phyloP scores from a whole-genome alignment of 495 filamentous ascomycete species.

The Aspergillus mulundensis region DNA sequence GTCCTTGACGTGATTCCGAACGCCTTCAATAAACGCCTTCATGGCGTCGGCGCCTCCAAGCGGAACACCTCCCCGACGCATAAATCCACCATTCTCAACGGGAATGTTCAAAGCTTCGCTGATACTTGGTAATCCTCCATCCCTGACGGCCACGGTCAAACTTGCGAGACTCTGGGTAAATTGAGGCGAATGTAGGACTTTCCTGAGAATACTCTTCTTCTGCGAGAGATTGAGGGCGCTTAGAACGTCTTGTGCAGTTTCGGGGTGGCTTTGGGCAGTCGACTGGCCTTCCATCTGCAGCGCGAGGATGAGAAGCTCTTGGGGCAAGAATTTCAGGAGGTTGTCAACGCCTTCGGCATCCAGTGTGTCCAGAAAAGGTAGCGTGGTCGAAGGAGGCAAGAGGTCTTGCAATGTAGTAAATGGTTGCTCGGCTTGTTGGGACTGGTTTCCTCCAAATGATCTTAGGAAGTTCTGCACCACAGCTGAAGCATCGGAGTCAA shows the following conservation, averaged over 20 bases:
- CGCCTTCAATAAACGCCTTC: conserved; percentile 82
- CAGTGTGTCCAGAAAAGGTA: conserved; percentile 69
- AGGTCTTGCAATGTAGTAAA: conserved; percentile 88
- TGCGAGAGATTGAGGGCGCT: conserved; percentile 69
- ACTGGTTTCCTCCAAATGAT: conserved; percentile 65
- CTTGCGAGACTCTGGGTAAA: conserved; percentile 81
- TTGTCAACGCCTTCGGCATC: conserved; percentile 62
- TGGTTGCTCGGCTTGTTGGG: conserved; percentile 52
- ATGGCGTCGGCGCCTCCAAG: conserved; percentile 87
- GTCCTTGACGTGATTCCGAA: conserved; percentile 67
- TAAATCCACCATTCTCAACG: conserved; percentile 76
- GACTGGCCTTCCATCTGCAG: conserved; percentile 57
- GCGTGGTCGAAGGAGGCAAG: conserved; percentile 67
- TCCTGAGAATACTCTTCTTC: conserved; percentile 76
- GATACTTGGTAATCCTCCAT: conserved; percentile 88
- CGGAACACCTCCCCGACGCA: conserved; percentile 66
- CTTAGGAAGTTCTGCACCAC: conserved; percentile 83
- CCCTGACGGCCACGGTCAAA: conserved; percentile 79
- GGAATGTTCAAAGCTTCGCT: conserved; percentile 77
- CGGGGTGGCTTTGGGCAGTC: conserved; percentile 61
- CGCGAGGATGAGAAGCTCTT: conserved; percentile 64
- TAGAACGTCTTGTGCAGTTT: conserved; percentile 63
- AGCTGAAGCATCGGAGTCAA: conserved; percentile 52
- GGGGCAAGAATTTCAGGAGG: conserved; percentile 73
- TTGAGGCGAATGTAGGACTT: conserved; percentile 85